Base-by-base conservation (phyloP, 768 basidiomycete species). In the Tulasnella sp. region DNA sequence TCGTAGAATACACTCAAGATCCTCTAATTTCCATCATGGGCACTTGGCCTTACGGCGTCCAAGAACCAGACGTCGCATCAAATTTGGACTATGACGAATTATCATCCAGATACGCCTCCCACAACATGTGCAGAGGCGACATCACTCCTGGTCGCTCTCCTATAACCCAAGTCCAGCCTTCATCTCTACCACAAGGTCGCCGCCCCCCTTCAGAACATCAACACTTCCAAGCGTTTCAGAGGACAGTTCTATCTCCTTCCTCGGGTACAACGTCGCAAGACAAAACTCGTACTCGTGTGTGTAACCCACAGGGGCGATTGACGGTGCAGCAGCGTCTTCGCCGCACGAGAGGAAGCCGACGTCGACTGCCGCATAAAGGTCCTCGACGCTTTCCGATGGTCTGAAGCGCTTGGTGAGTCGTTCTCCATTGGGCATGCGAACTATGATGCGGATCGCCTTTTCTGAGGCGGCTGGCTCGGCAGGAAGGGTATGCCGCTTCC, bases 331-430 rank as follows among this genome's bases (percentile, higher is more conserved):
- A 0, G 88, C 87, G 78, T 89, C 88, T 4, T 83, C 84, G 15
- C 80, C 77, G 70, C 84, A 77, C 29, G 84, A 80, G 36, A 89
- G 84, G 72, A 88, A 84, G 37, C 89, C 86, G 36, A 86, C 82
- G 79, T 93, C 95, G 71, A 92, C 91, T 78, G 88, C 91, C 4
- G 89, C 88, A 80, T 93, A 96, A 1, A 96, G 85, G 22, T 86
- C 83, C 1, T 89, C 90, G 45, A 94, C 81, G 3, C 86, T 85
- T 19, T 88, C 87, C 4, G 78, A 54, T 78, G 82, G 79, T n/a
- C 83, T 79, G 79, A 96, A 93, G 49, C 83, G 83, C 40, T 89
- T 85, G 34, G 93, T 85, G 3, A 89, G 83, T 19, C 93, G 85
- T 77, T 81, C 79, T 9, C 87, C 87, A 76, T 81, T 85, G 77